A percentile compares a stretch with the other conserved stretches of the same genome.
phyloP scores from a whole-genome alignment of 768 basidiomycete genomes.

The Auriscalpium microsporum region DNA sequence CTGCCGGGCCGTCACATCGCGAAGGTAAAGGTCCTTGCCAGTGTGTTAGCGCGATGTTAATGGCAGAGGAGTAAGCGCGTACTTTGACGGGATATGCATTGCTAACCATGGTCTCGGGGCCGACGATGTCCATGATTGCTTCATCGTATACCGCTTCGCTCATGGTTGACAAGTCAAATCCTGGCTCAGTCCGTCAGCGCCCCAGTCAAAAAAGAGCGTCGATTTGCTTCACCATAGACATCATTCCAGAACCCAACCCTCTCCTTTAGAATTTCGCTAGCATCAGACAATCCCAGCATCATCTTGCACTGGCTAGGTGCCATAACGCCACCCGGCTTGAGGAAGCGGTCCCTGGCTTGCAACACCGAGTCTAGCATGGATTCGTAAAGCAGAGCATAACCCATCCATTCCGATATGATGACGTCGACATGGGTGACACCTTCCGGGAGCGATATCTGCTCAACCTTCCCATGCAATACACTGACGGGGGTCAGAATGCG shows the following conservation, averaged over 20 bases:
- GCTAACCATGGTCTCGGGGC: conserved; percentile 55
- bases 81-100: conserved; percentile 64
- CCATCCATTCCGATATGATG: conserved; percentile 99
- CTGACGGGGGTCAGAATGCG: neutral
- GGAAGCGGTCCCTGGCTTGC: conserved; percentile 77
- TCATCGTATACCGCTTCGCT: conserved; percentile 64
- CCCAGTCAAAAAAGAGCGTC: neutral
- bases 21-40: conserved; percentile 66
- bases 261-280: conserved; percentile 67
- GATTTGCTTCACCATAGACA: conserved; percentile 62
- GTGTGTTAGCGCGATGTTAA: neutral
- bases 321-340: conserved; percentile 72
- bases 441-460: conserved; percentile 74
- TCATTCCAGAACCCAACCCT: conserved; percentile 84
- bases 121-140: conserved; percentile 75
- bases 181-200: conserved; percentile 29
- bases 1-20: conserved; percentile 53
- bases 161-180: conserved; percentile 88
- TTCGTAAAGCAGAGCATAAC: conserved; percentile 85
- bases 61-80: conserved; percentile 7
- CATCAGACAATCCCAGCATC: conserved; percentile 77
- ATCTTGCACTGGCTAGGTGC: conserved; percentile 86
- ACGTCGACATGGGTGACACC: conserved; percentile 76
- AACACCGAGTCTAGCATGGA: conserved; percentile 97
- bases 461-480: conserved; percentile 86